These are phyloP conservation scores for Trichosanthes truncata DNA, from an alignment of 306 rosid species.

Conservation along the genomic window DNA sequence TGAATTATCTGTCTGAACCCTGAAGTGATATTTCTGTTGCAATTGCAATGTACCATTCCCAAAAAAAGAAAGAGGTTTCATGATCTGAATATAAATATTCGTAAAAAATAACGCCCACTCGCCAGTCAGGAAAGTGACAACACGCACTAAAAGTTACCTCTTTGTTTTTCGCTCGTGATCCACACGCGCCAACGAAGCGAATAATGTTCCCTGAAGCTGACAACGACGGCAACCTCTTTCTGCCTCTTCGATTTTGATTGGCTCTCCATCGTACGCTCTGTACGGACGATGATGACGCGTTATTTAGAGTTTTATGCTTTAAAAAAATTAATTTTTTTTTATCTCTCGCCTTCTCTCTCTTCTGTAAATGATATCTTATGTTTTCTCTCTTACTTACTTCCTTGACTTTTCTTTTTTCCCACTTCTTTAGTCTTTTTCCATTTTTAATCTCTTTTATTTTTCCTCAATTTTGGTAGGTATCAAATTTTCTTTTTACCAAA, in stretches of 20 bases:
- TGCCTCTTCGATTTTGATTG: not conserved
- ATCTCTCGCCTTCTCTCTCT: not conserved
- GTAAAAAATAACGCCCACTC: not conserved
- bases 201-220: not conserved
- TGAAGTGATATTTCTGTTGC: not conserved
- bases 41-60: not conserved
- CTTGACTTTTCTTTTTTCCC: not conserved
- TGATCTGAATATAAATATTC: not conserved
- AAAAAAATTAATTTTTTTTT: not conserved
- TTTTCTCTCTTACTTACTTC: not conserved
- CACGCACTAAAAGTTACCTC: not conserved
- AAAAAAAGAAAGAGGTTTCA: not conserved
- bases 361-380: not conserved
- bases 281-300: not conserved
- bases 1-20: not conserved
- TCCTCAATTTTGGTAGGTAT: not conserved
- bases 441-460: not conserved
- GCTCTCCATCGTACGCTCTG: not conserved
- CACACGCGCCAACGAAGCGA: not conserved
- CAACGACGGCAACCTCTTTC: not conserved
- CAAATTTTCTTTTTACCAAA: not conserved
- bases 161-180: fast-evolving
- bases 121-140: not conserved
- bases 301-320: not conserved
- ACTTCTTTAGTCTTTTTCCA: not conserved